These are phyloP conservation scores for Camelina neglecta DNA, from an alignment of 345 rosid species.

Conservation along the genomic window DNA sequence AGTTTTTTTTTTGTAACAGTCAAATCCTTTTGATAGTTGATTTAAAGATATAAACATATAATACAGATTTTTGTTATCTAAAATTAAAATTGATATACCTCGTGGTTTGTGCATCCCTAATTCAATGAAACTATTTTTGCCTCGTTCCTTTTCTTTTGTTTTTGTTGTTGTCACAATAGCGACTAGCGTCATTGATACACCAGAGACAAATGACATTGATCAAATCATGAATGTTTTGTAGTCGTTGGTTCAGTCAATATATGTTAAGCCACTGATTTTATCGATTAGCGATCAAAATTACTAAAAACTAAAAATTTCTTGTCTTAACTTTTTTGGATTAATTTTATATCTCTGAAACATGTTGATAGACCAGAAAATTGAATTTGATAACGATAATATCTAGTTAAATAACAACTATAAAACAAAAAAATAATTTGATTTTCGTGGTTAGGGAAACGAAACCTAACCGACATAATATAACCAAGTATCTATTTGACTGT, in stretches of 20 bases:
- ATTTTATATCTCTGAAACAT: no score
- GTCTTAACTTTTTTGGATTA: no score
- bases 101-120: neutral
- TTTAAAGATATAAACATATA: neutral
- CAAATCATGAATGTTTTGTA: no score
- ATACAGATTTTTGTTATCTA: neutral
- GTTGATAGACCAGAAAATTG: neutral
- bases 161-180: no score
- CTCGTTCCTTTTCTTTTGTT: no score
- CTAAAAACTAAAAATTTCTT: neutral
- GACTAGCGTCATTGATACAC: neutral
- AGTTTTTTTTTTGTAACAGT: no score
- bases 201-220: neutral
- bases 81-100: neutral
- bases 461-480: no score
- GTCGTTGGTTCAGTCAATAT: neutral
- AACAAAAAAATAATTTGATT: neutral
- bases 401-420: neutral
- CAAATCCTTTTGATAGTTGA: no score
- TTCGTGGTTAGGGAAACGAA: no score
- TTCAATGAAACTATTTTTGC: neutral
- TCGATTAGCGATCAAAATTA: neutral
- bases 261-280: no score
- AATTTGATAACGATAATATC: no score
- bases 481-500: neutral